Evolutionary conservation across 116 monocot species (phyloP), one percentile per base, ranked within the genome.

Genomic region (Trichopus zeylanicus): DNA sequence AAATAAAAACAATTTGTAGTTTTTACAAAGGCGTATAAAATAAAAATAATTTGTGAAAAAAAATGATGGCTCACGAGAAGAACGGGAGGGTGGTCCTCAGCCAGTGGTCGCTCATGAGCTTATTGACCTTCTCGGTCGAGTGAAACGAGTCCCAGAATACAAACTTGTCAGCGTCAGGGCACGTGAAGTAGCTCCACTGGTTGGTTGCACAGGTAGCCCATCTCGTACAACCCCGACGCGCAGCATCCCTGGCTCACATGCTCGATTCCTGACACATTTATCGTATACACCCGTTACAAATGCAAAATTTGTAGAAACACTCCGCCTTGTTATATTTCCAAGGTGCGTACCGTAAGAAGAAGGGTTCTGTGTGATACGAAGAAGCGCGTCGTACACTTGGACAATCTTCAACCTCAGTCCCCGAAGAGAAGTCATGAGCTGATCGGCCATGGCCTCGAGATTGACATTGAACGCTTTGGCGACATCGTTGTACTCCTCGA

Each of bases 71-170:
- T n/a, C n/a, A n/a, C n/a, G n/a, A n/a, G n/a, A n/a, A n/a, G n/a
- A n/a, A n/a, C n/a, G n/a, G n/a, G n/a, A 62, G 47, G 18, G 51
- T 75, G 20, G 69, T 73, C 29, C 76, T 73, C 65, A 80, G 61
- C 10, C 53, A 20, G 28, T 67, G 29, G 37, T 76, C 47, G 4
- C 80, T 76, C 34, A 76, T 18, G 8, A 85, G 49, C 0, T 32
- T 24, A 53, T 66, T 76, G 62, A 67, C 74, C 73, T 52, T 76
- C 76, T 85, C 80, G 0, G 80, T 73, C 20, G 85, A 73, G 59
- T 85, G 85, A 26, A 80, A 70, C 1, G 85, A 73, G 53, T 85
- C 85, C 85, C 85, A 85, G 31, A 85, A 85, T 23, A 73, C 76
- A 16, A 70, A 85, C 60, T 76, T 73, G 59, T 48, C 56, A 0